phyloP scores from a whole-genome alignment of 208 protist genomes.

The Trypanosoma lewisi region DNA sequence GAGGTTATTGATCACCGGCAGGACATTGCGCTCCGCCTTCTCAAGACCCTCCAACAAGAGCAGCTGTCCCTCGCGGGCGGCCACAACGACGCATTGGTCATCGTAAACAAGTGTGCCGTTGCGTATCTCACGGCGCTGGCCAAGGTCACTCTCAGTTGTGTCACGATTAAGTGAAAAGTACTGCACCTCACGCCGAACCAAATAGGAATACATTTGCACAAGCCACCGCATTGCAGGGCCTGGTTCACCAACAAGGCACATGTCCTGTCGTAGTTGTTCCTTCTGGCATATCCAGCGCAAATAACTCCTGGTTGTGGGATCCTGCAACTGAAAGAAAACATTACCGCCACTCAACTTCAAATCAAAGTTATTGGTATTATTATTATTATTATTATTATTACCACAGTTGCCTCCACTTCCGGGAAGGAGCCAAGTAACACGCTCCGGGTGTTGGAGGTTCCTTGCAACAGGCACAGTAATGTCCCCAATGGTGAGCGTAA shows the following conservation, averaged over 20 bases:
- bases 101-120: slow-evolving; percentile 88
- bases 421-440: slow-evolving; percentile 54
- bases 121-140: slow-evolving; percentile 90
- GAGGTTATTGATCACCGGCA: slow-evolving; percentile 94
- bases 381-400: slow-evolving; percentile 3
- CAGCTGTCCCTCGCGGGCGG: slow-evolving; percentile 88
- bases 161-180: slow-evolving; percentile 91
- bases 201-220: slow-evolving; percentile 67
- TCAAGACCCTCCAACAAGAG: slow-evolving; percentile 95
- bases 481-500: slow-evolving; percentile 78
- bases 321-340: slow-evolving; percentile 59
- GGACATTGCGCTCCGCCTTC: slow-evolving; percentile 94
- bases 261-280: slow-evolving; percentile 91
- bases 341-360: slow-evolving; percentile 23
- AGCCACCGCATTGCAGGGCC: slow-evolving; percentile 87
- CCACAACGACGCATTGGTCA: slow-evolving; percentile 91
- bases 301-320: slow-evolving; percentile 56
- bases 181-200: slow-evolving; percentile 82
- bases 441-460: slow-evolving; percentile 52
- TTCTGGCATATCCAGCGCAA: slow-evolving; percentile 93
- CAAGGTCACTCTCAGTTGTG: slow-evolving; percentile 94
- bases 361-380: background rate
- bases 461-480: slow-evolving; percentile 61
- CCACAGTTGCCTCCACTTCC: slow-evolving; percentile 30
- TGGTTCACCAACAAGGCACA: slow-evolving; percentile 93